These are phyloP conservation scores for Penicillium egyptiacum DNA, from an alignment of 495 filamentous ascomycete genomes.

Conservation along the genomic window DNA sequence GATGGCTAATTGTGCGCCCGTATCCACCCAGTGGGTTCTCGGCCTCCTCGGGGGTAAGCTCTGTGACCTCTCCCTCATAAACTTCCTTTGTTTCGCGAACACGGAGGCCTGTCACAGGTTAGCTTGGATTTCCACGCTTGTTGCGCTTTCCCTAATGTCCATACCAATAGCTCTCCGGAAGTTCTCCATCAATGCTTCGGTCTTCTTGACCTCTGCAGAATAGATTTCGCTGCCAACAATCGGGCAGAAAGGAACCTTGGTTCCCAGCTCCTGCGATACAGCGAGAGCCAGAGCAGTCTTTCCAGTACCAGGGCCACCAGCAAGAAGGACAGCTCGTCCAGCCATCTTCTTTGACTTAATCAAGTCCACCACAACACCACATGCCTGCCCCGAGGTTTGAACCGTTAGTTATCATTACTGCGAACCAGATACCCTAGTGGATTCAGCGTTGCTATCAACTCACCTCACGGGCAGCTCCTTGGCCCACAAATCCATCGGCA, in stretches of 20 bases:
- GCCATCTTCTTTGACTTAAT: constrained; percentile 96
- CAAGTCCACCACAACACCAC: constrained; percentile 91
- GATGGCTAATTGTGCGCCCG: constrained; percentile 87
- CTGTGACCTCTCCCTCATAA: constrained; percentile 95
- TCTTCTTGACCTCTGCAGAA: constrained; percentile 97
- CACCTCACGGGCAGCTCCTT: constrained; percentile 83
- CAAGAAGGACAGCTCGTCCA: constrained; percentile 86
- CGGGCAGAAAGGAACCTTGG: constrained; percentile 95
- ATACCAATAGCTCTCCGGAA: constrained; percentile 91
- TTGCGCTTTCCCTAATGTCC: constrained; percentile 10
- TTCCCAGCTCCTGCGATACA: constrained; percentile 91
- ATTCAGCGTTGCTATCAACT: constrained; percentile 15
- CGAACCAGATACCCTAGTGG: background rate
- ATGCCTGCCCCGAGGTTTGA: constrained; percentile 58
- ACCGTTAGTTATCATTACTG: constrained; percentile 15
- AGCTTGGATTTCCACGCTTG: constrained; percentile 14
- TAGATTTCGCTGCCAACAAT: constrained; percentile 98
- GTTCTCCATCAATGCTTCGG: constrained; percentile 97
- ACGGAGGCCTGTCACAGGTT: constrained; percentile 59
- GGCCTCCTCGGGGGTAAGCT: constrained; percentile 93
- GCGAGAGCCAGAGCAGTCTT: constrained; percentile 96
- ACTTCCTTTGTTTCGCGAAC: constrained; percentile 98
- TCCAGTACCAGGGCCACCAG: constrained; percentile 90
- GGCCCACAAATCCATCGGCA: constrained; percentile 83
- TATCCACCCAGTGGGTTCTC: constrained; percentile 97